These are phyloP conservation scores for Catenaria anguillulae DNA, from an alignment of 371 early-diverging fungal genomes.

Conservation along the genomic window DNA sequence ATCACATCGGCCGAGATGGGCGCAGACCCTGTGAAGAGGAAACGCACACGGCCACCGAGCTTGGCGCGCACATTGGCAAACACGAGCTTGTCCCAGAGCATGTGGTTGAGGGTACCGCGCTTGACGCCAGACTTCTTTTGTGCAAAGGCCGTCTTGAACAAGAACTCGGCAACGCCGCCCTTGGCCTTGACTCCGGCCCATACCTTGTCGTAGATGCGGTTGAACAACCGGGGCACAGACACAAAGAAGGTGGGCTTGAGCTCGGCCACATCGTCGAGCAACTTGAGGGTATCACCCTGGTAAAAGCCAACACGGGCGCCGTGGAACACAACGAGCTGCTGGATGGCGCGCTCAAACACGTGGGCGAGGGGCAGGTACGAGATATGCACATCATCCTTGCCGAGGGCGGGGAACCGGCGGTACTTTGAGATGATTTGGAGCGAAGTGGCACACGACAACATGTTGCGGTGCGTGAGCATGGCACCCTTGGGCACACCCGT, in stretches of 20 bases:
- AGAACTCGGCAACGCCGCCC: slow-evolving; percentile 39
- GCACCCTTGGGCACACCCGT: slow-evolving; percentile 84
- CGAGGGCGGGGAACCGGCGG: not conserved
- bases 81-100: slow-evolving; percentile 58
- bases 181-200: slow-evolving; percentile 38
- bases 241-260: slow-evolving; percentile 87
- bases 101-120: slow-evolving; percentile 42
- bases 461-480: slow-evolving; percentile 60
- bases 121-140: slow-evolving; percentile 20
- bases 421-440: slow-evolving; percentile 13
- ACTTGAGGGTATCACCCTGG: slow-evolving; percentile 68
- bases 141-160: slow-evolving; percentile 42
- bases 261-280: slow-evolving; percentile 76
- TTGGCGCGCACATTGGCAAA: slow-evolving; percentile 23
- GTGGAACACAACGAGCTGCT: slow-evolving; percentile 50
- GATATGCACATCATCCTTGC: slow-evolving; percentile 8
- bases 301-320: slow-evolving; percentile 23
- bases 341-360: slow-evolving; percentile 70
- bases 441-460: slow-evolving; percentile 35
- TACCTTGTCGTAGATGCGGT: slow-evolving; percentile 63
- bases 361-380: slow-evolving; percentile 49
- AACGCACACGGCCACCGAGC: slow-evolving; percentile 38
- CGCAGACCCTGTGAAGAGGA: slow-evolving; percentile 54
- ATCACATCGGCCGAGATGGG: slow-evolving; percentile 73
- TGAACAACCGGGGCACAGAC: slow-evolving; percentile 91